Percentiles rank a stretch among this genome's conserved stretches.
These are phyloP conservation scores for Ganoderma lingzhi DNA, from an alignment of 1,284 basidiomycete genomes.

Conservation along the genomic window DNA sequence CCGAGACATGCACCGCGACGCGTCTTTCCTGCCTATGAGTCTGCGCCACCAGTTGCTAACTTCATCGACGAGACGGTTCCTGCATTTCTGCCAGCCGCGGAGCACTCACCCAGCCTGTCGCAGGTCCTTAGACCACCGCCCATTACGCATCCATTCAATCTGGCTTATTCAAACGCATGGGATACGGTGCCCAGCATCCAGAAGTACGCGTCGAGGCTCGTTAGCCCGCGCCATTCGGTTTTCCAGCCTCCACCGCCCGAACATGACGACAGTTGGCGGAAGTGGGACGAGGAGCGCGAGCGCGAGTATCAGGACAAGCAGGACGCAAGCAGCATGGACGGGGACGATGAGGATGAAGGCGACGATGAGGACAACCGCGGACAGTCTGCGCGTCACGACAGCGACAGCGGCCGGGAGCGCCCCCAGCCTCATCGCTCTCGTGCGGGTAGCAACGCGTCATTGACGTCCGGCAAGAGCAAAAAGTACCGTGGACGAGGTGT, in stretches of 20 bases:
- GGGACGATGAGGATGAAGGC: conserved; percentile 85
- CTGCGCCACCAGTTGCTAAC: conserved; percentile 57
- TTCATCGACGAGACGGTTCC: conserved; percentile 47
- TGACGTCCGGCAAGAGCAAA: conserved; percentile 49
- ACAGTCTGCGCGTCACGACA: conserved; percentile 37
- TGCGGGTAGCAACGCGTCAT: conserved; percentile 36
- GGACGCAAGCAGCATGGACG: conserved; percentile 79
- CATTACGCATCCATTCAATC: conserved; percentile 58
- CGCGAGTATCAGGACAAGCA: conserved; percentile 58
- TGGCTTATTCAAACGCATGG: conserved; percentile 84
- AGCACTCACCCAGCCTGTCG: conserved; percentile 9
- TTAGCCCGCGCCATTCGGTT: conserved; percentile 54
- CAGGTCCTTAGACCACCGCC: conserved; percentile 34
- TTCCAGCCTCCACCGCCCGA: conserved; percentile 55
- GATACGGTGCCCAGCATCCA: conserved; percentile 83
- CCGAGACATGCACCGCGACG: conserved; percentile 71
- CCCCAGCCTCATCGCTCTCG: conserved; percentile 44
- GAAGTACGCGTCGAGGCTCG: conserved; percentile 74
- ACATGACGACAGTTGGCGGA: conserved; percentile 52
- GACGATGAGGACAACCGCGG: conserved; percentile 57
- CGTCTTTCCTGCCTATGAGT: conserved; percentile 79
- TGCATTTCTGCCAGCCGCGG: conserved; percentile 13
- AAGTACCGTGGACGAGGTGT: conserved; percentile 66
- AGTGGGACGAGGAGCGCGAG: conserved; percentile 47
- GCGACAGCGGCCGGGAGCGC: conserved; percentile 42